Percentiles rank a stretch among this genome's conserved stretches.
Conservation (phyloP, 805 yeast species). For the Candida bentonensis region DNA sequence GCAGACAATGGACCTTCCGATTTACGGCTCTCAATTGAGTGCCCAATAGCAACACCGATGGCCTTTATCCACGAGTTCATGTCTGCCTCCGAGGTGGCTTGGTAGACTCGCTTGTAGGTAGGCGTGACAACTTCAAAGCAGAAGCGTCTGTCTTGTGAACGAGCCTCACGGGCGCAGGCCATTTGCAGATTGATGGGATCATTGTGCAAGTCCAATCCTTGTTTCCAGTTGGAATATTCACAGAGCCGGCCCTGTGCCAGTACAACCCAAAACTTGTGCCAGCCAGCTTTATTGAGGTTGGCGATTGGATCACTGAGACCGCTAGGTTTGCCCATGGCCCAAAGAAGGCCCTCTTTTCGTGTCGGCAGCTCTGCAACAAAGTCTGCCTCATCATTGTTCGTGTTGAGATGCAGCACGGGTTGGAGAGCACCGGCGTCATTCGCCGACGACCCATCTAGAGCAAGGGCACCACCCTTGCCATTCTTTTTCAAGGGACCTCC, state of each 20-base stretch:
- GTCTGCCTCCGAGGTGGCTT: constrained; percentile 58
- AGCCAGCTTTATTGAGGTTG: constrained; percentile 25
- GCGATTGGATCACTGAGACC: constrained; percentile 19
- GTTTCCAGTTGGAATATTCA: constrained; percentile 73
- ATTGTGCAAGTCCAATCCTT: constrained; percentile 44
- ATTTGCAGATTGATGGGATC: constrained; percentile 59
- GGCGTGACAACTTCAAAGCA: constrained; percentile 73
- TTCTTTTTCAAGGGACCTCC: neutral
- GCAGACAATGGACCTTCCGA: neutral
- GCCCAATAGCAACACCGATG: constrained; percentile 22
- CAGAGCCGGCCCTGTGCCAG: constrained; percentile 50
- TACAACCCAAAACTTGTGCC: constrained; percentile 88
- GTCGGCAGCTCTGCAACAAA: constrained; percentile 3
- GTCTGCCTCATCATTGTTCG: neutral
- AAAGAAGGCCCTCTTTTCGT: constrained; percentile 28
- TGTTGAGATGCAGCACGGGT: neutral
- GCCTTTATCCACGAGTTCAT: constrained; percentile 54
- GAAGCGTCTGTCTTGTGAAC: constrained; percentile 28
- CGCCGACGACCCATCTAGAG: neutral
- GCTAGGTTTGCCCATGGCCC: constrained; percentile 30
- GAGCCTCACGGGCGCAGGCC: constrained; percentile 40
- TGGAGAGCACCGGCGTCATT: neutral
- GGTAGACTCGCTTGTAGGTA: constrained; percentile 55
- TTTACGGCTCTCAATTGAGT: neutral
- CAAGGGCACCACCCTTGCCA: neutral